phyloP scores from a whole-genome alignment of 192 early-diverging fungal genomes.

The Allomyces arbusculus region DNA sequence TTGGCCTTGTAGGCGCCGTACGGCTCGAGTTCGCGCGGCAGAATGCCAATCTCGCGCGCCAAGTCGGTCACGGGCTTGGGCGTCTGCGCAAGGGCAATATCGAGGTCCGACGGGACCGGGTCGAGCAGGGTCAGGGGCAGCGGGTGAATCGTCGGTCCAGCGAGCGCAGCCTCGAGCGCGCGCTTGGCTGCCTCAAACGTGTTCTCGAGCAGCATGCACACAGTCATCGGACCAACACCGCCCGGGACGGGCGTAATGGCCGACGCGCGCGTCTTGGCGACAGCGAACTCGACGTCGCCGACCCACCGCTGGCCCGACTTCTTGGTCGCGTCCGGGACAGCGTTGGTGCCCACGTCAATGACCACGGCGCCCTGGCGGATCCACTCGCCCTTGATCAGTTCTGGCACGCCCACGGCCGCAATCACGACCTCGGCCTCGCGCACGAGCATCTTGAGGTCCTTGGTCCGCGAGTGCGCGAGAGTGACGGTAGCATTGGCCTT shows the following conservation, averaged over 20 bases:
- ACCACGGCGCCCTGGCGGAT: conserved; percentile 81
- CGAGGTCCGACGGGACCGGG: conserved; percentile 88
- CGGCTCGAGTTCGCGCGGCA: conserved; percentile 51
- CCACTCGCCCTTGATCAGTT: conserved; percentile 80
- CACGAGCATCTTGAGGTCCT: conserved; percentile 54
- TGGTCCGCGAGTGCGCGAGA: conserved; percentile 74
- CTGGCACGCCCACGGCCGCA: conserved; percentile 63
- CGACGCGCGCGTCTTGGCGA: conserved; percentile 44
- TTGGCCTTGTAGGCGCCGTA: conserved; percentile 85
- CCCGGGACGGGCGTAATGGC: conserved; percentile 92
- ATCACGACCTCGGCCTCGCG: conserved; percentile 72
- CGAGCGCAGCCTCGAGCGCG: conserved; percentile 30
- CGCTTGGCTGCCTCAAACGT: conserved; percentile 57
- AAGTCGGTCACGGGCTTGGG: conserved; percentile 67
- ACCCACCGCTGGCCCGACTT: conserved; percentile 79
- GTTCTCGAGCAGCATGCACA: conserved; percentile 91
- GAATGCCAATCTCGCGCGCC: conserved; percentile 67
- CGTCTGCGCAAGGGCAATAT: conserved; percentile 70
- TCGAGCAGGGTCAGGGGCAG: conserved; percentile 39
- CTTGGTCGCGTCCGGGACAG: conserved; percentile 62
- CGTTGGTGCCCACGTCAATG: conserved; percentile 95
- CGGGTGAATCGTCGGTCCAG: conserved; percentile 24
- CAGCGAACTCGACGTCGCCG: conserved; percentile 78
- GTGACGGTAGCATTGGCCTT: conserved; percentile 77
- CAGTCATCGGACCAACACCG: conserved; percentile 99